phyloP scores from a whole-genome alignment of 345 rosid species.

The Xanthoceras sorbifolium region DNA sequence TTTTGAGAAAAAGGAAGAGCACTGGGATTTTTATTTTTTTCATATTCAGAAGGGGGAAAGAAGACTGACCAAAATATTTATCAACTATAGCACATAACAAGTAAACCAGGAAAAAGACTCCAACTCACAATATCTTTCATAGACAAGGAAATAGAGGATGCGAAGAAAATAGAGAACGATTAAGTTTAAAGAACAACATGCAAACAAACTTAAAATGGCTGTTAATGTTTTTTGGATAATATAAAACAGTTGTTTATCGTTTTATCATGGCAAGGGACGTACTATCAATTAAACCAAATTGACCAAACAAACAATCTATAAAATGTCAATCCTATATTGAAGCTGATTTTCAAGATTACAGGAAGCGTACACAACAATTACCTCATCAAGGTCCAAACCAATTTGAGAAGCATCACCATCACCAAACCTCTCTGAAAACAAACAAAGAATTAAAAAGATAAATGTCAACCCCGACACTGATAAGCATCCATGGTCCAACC shows the following conservation, averaged over 20 bases:
- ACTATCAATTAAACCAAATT: background rate
- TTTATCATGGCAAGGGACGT: background rate
- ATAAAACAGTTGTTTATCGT: background rate
- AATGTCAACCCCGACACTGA: background rate
- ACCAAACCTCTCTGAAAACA: conserved; percentile 87
- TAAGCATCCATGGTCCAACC: conserved; percentile 46
- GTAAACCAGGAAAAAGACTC: background rate
- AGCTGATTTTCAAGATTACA: background rate
- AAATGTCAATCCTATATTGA: background rate
- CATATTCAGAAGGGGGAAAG: background rate
- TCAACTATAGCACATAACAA: background rate
- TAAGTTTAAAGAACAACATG: background rate
- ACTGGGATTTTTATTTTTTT: background rate
- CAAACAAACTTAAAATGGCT: conserved; percentile 1
- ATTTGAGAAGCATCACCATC: conserved; percentile 96
- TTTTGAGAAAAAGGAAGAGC: background rate
- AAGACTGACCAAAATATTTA: background rate
- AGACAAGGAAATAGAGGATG: too few relatives aligned
- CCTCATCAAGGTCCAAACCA: conserved; percentile 94
- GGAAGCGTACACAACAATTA: conserved; percentile 31
- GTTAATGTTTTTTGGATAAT: background rate
- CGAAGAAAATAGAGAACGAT: background rate
- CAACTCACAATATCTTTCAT: background rate
- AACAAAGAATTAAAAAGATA: conserved; percentile 12
- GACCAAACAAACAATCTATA: background rate